A percentile compares a stretch with the other conserved stretches of the same genome.
These are phyloP conservation scores for Dactylonectria macrodidyma DNA, from an alignment of 2,329 filamentous ascomycete genomes.

Conservation along the genomic window DNA sequence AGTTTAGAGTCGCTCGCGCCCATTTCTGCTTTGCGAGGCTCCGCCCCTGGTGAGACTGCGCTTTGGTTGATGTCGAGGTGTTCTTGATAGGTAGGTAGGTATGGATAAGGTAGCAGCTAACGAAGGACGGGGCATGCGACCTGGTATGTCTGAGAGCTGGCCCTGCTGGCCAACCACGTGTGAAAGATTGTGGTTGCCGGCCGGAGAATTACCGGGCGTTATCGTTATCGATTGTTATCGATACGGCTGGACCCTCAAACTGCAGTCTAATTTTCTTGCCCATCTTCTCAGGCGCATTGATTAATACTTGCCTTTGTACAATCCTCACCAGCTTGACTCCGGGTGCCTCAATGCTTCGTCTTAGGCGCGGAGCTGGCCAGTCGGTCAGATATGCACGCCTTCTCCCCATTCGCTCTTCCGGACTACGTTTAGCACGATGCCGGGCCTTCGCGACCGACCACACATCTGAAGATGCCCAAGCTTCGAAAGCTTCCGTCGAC, in stretches of 20 bases:
- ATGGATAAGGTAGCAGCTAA: constrained; percentile 21
- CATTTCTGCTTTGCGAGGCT: constrained; percentile 69
- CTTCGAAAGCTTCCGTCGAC: constrained; percentile 2
- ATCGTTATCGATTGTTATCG: constrained; percentile 32
- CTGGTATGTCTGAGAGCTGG: constrained; percentile 18
- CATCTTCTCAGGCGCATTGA: background rate
- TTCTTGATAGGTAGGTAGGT: constrained; percentile 18
- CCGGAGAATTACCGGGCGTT: constrained; percentile 25
- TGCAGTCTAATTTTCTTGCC: constrained; percentile 35
- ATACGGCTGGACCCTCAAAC: constrained; percentile 28
- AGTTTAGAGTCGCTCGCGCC: constrained; percentile 99
- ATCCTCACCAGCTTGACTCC: constrained; percentile 20
- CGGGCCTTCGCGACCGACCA: constrained; percentile 18
- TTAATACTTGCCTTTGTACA: background rate
- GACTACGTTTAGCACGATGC: background rate
- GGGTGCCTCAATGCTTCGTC: constrained; percentile 49
- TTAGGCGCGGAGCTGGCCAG: constrained; percentile 36
- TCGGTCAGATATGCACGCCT: constrained; percentile 32
- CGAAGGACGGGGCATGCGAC: background rate
- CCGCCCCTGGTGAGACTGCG: constrained; percentile 32
- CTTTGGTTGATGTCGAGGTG: constrained; percentile 38
- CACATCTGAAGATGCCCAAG: background rate
- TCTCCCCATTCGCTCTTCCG: constrained; percentile 21
- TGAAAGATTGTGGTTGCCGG: background rate
- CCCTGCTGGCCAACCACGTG: constrained; percentile 36